These are phyloP conservation scores for Penicillium palitans DNA, from an alignment of 2,329 filamentous ascomycete species.

Conservation along the genomic window DNA sequence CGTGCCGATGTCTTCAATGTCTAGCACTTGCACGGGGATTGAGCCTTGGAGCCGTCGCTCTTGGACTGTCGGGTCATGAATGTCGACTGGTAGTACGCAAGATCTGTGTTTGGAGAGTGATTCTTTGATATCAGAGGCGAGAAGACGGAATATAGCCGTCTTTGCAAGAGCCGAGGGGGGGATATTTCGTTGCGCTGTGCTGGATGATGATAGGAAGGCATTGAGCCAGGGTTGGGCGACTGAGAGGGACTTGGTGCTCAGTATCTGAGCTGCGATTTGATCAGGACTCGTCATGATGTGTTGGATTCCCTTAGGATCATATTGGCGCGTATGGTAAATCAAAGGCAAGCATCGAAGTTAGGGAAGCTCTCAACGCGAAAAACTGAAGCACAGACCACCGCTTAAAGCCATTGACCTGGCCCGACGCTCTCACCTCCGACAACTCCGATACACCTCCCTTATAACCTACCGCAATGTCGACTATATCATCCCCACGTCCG, in stretches of 20 bases:
- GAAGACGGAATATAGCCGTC: slow-evolving; percentile 76
- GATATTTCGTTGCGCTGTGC: slow-evolving; percentile 53
- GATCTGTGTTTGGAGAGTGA: slow-evolving; percentile 53
- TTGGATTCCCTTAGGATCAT: background rate
- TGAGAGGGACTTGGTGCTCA: slow-evolving; percentile 54
- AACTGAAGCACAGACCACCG: slow-evolving; percentile 30
- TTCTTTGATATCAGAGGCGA: slow-evolving; percentile 72
- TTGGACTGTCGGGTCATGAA: slow-evolving; percentile 55
- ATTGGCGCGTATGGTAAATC: background rate
- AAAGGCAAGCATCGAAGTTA: slow-evolving; percentile 4
- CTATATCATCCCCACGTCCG: slow-evolving; percentile 59
- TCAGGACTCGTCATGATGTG: slow-evolving; percentile 29
- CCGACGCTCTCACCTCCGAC: slow-evolving; percentile 8
- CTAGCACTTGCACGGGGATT: slow-evolving; percentile 77
- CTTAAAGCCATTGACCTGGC: slow-evolving; percentile 24
- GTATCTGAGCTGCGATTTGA: slow-evolving; percentile 55
- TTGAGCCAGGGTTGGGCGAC: slow-evolving; percentile 64
- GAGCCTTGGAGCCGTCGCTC: slow-evolving; percentile 61
- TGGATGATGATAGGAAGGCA: slow-evolving; percentile 58
- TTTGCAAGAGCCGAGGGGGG: slow-evolving; percentile 72
- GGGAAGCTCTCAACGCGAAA: slow-evolving; percentile 15
- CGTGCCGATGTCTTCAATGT: slow-evolving; percentile 77
- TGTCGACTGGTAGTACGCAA: slow-evolving; percentile 56
- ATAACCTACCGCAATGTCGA: slow-evolving; percentile 51
- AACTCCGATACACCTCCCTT: background rate